Percentiles rank a stretch among this genome's conserved stretches.
Evolutionary conservation across 176 grass and related monocot genomes (phyloP).

Genomic region (Lolium rigidum): DNA sequence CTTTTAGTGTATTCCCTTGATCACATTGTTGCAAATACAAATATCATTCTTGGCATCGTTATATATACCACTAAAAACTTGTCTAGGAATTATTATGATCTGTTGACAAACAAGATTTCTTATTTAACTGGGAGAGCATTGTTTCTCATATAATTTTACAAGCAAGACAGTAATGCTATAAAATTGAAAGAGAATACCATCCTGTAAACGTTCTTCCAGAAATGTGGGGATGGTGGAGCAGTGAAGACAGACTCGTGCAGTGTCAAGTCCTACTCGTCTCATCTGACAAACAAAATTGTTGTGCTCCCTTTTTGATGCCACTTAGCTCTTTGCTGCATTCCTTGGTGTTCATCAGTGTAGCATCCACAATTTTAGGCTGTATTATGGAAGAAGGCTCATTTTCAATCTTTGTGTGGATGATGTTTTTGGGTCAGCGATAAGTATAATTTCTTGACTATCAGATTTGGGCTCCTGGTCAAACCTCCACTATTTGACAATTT

Average conservation of each 20-base stretch:
- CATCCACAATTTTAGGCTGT: conserved; percentile 18
- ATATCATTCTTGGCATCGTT: background rate
- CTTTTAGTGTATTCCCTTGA: background rate
- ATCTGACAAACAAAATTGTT: conserved; percentile 29
- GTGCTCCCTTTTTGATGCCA: conserved; percentile 38
- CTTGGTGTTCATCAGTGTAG: background rate
- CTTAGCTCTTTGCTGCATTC: conserved; percentile 39
- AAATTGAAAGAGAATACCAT: conserved; percentile 59
- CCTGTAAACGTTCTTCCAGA: conserved; percentile 87
- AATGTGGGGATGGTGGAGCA: conserved; percentile 80
- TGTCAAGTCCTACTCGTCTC: conserved; percentile 63
- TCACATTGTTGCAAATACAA: background rate
- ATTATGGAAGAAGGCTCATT: background rate
- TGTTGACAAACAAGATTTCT: background rate
- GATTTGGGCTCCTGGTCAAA: background rate
- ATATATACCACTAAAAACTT: background rate
- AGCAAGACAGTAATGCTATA: background rate
- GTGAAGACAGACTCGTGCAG: conserved; percentile 65
- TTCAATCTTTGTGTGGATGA: background rate
- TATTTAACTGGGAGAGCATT: background rate
- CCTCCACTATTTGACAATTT: too few relatives aligned
- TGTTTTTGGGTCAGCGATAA: background rate
- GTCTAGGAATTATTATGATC: background rate
- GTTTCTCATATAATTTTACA: background rate
- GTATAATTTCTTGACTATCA: background rate